Evolutionary conservation across 2,329 filamentous ascomycete genomes (phyloP), one percentile per base, ranked within the genome.

Genomic region (Sporothrix sp.): DNA sequence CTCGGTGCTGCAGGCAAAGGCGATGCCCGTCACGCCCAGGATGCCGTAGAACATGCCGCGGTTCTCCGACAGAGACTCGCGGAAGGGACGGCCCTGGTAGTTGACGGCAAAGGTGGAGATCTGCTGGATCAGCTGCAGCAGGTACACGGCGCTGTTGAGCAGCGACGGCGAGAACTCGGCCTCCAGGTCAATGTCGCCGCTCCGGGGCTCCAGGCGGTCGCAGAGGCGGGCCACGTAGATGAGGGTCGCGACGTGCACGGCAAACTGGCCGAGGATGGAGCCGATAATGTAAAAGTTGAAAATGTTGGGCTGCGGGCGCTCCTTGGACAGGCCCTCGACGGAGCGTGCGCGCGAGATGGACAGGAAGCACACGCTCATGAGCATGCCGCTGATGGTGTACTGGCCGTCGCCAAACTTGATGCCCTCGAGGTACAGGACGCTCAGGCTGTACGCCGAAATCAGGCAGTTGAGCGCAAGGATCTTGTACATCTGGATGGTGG

Each of bases 401-500:
- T 98, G 93, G 4, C 90, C 89, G 65, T 98, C 93, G 51, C 93
- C 90, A 64, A 98, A 98, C 72, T 98, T 98, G 76, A 98, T 98
- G 56, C 93, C 93, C 62, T 97, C 91, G 1, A 98, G 79, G 63
- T 98, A 98, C 52, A 98, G 76, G 16, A 98, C 93, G 66, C 87
- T 94, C 64, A 98, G 71, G 67, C 88, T 95, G 79, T 98, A 98
- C 33, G 93, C 93, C 60, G 87, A 95, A 65, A 98, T 98, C 60
- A 98, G 75, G 66, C 93, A 98, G 74, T 98, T 98, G 53, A 98
- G 74, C 7, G 93, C 93, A 47, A 98, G 79, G 61, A 98, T 98
- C 78, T 96, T 98, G 81, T 98, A 98, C 91, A 98, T 98, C 73
- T 98, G 93, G 58, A 98, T 97, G 0, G 93, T 98, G 28, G 93